Evolutionary conservation across 2,329 filamentous ascomycete species (phyloP).

Genomic region (Aureobasidium zeae): DNA sequence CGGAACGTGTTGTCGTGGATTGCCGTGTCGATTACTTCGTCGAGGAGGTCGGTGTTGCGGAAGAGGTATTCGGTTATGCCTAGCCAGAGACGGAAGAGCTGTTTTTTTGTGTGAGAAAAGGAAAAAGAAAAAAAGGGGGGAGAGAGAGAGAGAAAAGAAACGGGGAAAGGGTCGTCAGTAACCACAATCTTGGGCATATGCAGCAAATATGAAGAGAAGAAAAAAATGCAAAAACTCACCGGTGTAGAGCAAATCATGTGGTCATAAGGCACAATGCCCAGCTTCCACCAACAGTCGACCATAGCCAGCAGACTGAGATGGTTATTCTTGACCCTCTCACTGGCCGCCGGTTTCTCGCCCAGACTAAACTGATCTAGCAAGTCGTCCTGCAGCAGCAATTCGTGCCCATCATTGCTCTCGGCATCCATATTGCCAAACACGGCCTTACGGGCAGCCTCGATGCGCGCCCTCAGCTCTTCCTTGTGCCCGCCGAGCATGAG

Average conservation of each 20-base stretch:
- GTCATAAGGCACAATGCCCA: slow-evolving; percentile 91
- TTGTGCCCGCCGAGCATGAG: slow-evolving; percentile 84
- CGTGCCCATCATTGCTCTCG: slow-evolving; percentile 48
- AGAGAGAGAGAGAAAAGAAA: too few species aligned
- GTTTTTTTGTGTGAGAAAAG: too few species aligned
- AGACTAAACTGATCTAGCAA: slow-evolving; percentile 85
- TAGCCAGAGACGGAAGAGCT: slow-evolving; percentile 88
- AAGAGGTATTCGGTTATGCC: slow-evolving; percentile 97
- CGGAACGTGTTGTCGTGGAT: slow-evolving; percentile 85
- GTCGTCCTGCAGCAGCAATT: slow-evolving; percentile 66
- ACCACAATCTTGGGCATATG: too few species aligned
- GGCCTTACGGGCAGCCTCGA: slow-evolving; percentile 68
- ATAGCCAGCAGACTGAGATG: slow-evolving; percentile 90
- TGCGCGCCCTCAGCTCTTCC: slow-evolving; percentile 61
- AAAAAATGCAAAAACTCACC: too few species aligned
- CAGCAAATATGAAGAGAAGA: too few species aligned
- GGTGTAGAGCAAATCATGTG: slow-evolving; percentile 99
- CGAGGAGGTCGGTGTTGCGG: slow-evolving; percentile 67
- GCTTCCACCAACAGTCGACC: slow-evolving; percentile 95
- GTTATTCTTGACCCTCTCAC: slow-evolving; percentile 69
- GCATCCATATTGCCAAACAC: slow-evolving; percentile 44
- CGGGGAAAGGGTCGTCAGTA: too few species aligned
- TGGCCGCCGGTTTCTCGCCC: slow-evolving; percentile 55
- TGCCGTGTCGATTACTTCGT: slow-evolving; percentile 76
- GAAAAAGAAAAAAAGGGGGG: too few species aligned